Base-by-base conservation (phyloP, 768 basidiomycete genomes). In the Russula virescens region DNA sequence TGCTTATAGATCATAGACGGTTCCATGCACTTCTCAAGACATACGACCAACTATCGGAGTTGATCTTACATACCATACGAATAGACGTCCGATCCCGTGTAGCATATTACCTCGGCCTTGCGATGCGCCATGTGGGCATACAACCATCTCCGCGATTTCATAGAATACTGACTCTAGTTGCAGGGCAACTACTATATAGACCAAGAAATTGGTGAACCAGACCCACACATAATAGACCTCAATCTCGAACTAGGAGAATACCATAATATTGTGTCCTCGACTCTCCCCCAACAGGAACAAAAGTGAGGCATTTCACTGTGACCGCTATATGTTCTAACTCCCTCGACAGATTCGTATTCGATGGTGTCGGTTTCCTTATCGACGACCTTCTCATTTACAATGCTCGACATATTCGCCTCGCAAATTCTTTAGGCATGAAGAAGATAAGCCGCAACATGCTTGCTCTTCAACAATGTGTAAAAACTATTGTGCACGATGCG, bases 1-100 rank as follows among this genome's bases (percentile, higher is more conserved):
- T 53, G 47, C 59, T 56, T 51, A 63, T 19, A n/a, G 48, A 25
- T 47, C 64, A 4, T 66, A 96, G 96, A 63, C 93, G 94, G 34
- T 97, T 94, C 75, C 88, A 95, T 71, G 91, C 94, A 0, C 78
- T 98, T 49, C 77, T 95, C 46, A 86, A 88, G 75, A 96, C 94
- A 2, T 98, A 94, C 69, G 87, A 89, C 43, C 94, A 96, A 68
- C 80, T 98, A 8, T 87, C 91, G 10, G 86, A 89, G 69, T 81
- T 95, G 61, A 87, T 97, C 53, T 77, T 98, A 46, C 88, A 89
- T 71, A 94, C 90, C 6, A 84, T 98, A 34, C 84, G 94, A 40
- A 83, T 91, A 57, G 96, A 98, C 70, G 75, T 97, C 55, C 84
- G 96, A 5, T 93, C 94, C 71, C 83, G 93, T 50, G 82, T 84